These are phyloP conservation scores for Neurospora sp. DNA, from an alignment of 495 filamentous ascomycete genomes.

Conservation along the genomic window DNA sequence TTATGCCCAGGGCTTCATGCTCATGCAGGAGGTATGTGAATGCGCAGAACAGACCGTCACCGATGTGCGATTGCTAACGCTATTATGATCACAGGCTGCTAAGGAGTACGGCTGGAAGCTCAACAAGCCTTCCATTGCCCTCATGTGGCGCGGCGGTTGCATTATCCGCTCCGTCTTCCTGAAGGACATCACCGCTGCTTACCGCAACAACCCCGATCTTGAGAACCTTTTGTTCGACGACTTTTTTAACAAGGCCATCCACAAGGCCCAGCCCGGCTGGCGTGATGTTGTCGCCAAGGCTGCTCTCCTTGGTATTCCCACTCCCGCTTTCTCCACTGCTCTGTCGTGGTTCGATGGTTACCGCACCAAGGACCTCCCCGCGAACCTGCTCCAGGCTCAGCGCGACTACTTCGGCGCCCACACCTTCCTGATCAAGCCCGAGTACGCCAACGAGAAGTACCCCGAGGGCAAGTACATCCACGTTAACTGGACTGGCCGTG, in stretches of 20 bases:
- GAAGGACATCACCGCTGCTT: constrained; percentile 96
- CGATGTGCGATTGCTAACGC: constrained; percentile 3
- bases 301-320: constrained; percentile 87
- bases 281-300: constrained; percentile 87
- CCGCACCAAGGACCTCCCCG: constrained; percentile 86
- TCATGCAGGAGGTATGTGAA: constrained; percentile 85
- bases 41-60: neutral
- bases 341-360: constrained; percentile 98
- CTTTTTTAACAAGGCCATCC: constrained; percentile 98
- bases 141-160: constrained; percentile 99
- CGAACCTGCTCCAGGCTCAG: constrained; percentile 96
- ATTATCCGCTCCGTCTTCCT: constrained; percentile 99
- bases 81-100: constrained; percentile 52
- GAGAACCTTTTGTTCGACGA: constrained; percentile 98
- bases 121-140: constrained; percentile 98
- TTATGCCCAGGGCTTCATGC: constrained; percentile 99
- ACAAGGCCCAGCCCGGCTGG: constrained; percentile 93
- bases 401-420: constrained; percentile 98
- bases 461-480: constrained; percentile 84
- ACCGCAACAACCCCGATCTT: constrained; percentile 87
- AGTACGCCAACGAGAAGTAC: constrained; percentile 73
- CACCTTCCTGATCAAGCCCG: constrained; percentile 97
- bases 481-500: constrained; percentile 99
- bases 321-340: constrained; percentile 90
- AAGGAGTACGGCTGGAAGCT: constrained; percentile 96